These are phyloP conservation scores for Glutinoglossum americanum DNA, from an alignment of 495 filamentous ascomycete genomes.

Conservation along the genomic window DNA sequence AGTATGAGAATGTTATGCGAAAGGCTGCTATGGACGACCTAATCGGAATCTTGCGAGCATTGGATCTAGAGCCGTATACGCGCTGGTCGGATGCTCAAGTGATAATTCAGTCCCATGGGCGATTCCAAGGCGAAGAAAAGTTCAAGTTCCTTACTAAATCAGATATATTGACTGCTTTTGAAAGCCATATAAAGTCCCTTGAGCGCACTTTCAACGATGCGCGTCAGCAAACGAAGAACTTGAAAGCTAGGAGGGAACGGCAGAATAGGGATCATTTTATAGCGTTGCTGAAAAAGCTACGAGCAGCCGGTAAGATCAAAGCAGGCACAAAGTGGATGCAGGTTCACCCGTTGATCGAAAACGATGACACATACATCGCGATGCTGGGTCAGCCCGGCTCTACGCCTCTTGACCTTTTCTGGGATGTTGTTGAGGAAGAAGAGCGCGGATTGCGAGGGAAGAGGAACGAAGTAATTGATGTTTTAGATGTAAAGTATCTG, in stretches of 20 bases:
- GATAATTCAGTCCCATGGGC: constrained; percentile 55
- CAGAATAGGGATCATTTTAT: constrained; percentile 65
- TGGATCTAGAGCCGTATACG: constrained; percentile 81
- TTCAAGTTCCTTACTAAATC: constrained; percentile 72
- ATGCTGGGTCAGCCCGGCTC: constrained; percentile 79
- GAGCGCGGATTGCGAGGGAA: constrained; percentile 60
- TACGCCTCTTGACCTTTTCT: constrained; percentile 82
- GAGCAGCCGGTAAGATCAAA: constrained; percentile 61
- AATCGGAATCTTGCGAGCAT: constrained; percentile 53
- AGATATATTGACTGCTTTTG: constrained; percentile 81
- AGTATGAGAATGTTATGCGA: constrained; percentile 46
- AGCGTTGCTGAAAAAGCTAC: constrained; percentile 50
- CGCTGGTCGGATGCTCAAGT: constrained; percentile 82
- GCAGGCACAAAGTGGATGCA: constrained; percentile 80
- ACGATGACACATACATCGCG: constrained; percentile 64
- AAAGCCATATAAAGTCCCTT: constrained; percentile 80
- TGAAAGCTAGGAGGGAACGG: constrained; percentile 58
- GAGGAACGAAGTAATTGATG: constrained; percentile 71
- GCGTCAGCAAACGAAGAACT: constrained; percentile 65
- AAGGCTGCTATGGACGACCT: constrained; percentile 78
- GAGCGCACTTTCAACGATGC: constrained; percentile 80
- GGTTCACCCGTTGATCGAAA: constrained; percentile 51
- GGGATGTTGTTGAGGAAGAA: constrained; percentile 91
- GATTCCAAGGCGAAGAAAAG: constrained; percentile 68
- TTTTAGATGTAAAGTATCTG: constrained; percentile 54